phyloP scores from a whole-genome alignment of 768 basidiomycete species.

The Termitomyces sp. region DNA sequence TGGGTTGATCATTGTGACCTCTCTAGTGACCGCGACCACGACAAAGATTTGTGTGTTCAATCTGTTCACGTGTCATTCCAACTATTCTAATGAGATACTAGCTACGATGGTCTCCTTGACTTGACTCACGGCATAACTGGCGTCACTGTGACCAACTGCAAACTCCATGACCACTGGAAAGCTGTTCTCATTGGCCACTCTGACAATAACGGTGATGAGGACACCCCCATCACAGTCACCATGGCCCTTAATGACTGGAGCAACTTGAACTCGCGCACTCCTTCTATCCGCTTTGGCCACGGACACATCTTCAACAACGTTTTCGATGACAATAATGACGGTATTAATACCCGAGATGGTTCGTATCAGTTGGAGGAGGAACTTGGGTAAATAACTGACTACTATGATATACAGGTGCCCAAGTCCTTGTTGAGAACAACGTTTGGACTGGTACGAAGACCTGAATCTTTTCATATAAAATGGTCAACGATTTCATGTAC shows the following conservation, averaged over 20 bases:
- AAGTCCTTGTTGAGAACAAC: constrained; percentile 42
- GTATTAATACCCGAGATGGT: constrained; percentile 38
- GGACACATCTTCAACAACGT: constrained; percentile 42
- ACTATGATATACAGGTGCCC: constrained; percentile 24
- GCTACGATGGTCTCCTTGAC: constrained; percentile 41
- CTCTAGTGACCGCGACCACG: constrained; percentile 38
- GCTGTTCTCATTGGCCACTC: constrained; percentile 37
- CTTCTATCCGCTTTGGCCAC: constrained; percentile 39
- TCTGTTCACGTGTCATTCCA: too few relatives aligned
- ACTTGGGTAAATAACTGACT: not conserved
- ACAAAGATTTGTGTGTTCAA: constrained; percentile 22
- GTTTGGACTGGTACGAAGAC: constrained; percentile 31
- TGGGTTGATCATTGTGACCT: constrained; percentile 43
- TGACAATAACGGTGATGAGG: constrained; percentile 33
- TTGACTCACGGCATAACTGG: constrained; percentile 38
- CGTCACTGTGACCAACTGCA: constrained; percentile 35
- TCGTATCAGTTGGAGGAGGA: not conserved
- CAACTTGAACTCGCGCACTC: constrained; percentile 39
- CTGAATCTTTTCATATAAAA: not conserved
- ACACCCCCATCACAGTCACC: constrained; percentile 36
- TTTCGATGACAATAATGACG: constrained; percentile 36
- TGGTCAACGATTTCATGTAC: not conserved
- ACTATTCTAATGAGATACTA: constrained; percentile 8
- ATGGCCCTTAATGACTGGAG: constrained; percentile 36
- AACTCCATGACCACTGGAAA: constrained; percentile 42